Evolutionary conservation across 225 moss, liverwort and hornwort species (phyloP).

Genomic region (Physcomitrium patens): DNA sequence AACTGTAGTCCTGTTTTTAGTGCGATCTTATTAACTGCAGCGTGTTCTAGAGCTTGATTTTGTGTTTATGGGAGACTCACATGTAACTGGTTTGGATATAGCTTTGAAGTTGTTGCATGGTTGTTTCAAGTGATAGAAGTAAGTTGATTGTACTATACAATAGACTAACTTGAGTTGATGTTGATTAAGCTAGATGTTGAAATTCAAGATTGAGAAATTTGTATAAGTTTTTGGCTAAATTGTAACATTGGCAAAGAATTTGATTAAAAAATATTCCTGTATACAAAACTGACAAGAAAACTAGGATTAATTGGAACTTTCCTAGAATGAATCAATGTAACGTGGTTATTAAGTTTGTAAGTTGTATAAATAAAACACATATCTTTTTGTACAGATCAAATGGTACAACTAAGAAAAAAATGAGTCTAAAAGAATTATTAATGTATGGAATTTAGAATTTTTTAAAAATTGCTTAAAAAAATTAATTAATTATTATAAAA

Average conservation of each 20-base stretch:
- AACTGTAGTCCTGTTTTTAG: too few species aligned
- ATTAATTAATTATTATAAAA: not conserved
- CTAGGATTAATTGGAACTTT: not conserved
- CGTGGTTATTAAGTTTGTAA: conserved; percentile 5
- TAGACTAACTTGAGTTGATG: too few species aligned
- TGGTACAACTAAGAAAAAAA: not conserved
- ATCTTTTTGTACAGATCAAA: not conserved
- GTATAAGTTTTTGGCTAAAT: not conserved
- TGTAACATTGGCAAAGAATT: not conserved
- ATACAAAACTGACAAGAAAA: conserved; percentile 10
- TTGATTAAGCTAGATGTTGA: not conserved
- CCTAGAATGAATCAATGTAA: not conserved
- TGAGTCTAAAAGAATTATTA: too few species aligned
- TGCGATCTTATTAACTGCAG: too few species aligned
- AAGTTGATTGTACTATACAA: too few species aligned
- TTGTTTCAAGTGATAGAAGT: too few species aligned
- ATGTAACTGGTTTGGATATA: too few species aligned
- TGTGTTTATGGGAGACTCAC: too few species aligned
- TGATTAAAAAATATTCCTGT: not conserved
- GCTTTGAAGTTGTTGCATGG: too few species aligned
- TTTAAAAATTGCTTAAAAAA: too few species aligned
- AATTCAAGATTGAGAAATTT: not conserved
- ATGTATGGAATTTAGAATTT: too few species aligned
- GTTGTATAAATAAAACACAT: not conserved
- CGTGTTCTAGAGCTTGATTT: too few species aligned